Percentiles rank a stretch among this genome's conserved stretches.
Evolutionary conservation across 768 basidiomycete genomes (phyloP).

Genomic region (Phylloporus sp.): DNA sequence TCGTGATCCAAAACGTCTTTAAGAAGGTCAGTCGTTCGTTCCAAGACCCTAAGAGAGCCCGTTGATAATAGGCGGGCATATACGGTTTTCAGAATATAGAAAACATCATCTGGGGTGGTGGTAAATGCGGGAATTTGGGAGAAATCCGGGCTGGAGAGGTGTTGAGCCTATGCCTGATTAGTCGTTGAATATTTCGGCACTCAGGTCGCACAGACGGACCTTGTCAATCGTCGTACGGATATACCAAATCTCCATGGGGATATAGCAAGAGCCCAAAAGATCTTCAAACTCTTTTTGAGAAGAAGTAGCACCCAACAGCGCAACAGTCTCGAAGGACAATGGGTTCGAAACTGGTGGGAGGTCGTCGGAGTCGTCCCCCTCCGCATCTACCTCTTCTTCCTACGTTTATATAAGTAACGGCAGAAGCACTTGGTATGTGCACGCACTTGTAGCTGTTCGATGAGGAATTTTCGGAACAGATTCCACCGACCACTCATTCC

Average conservation of each 20-base stretch:
- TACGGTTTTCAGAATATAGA: conserved; percentile 90
- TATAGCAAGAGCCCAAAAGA: conserved; percentile 69
- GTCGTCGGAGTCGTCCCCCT: conserved; percentile 3
- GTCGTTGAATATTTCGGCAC: neutral
- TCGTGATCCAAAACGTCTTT: conserved; percentile 77
- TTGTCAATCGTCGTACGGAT: conserved; percentile 82
- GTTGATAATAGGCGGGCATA: conserved; percentile 73
- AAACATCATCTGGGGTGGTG: conserved; percentile 88
- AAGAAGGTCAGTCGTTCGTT: conserved; percentile 56
- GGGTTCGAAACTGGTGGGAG: neutral
- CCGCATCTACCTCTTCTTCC: conserved; percentile 15
- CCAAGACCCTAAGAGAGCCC: conserved; percentile 57
- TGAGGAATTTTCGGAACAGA: conserved; percentile 82
- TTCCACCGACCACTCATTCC: conserved; percentile 92
- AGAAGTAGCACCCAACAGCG: conserved; percentile 42
- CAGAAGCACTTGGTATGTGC: neutral
- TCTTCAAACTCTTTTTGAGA: conserved; percentile 60
- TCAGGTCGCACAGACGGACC: conserved; percentile 36
- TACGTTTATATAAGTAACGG: conserved; percentile 1
- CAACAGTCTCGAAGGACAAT: conserved; percentile 8
- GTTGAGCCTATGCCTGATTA: conserved; percentile 63
- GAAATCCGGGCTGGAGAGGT: conserved; percentile 69
- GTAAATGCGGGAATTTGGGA: conserved; percentile 59
- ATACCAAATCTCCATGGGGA: conserved; percentile 92
- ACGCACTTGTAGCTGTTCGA: conserved; percentile 63